A percentile compares a stretch with the other conserved stretches of the same genome.
phyloP scores from a whole-genome alignment of 257 asterid species.

The Scutellaria baicalensis region DNA sequence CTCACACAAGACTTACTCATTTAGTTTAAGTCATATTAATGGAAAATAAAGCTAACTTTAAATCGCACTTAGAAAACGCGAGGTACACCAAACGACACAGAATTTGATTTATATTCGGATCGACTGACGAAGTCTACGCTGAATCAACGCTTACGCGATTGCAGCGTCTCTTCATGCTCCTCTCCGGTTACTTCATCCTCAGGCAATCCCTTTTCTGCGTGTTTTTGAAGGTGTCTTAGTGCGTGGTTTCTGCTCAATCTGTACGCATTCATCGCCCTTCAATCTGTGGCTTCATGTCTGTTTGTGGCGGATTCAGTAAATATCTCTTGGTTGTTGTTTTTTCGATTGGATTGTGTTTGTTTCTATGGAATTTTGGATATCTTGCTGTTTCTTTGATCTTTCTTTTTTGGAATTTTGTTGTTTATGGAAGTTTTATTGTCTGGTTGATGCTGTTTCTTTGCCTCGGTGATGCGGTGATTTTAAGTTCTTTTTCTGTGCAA shows the following conservation, averaged over 20 bases:
- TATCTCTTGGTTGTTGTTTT: not conserved
- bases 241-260: not conserved
- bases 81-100: not conserved
- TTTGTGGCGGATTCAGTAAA: not conserved
- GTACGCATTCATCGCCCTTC: not conserved
- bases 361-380: slow-evolving; percentile 7
- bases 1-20: too few relatives aligned
- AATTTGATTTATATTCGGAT: not conserved
- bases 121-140: not conserved
- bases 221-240: not conserved
- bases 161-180: slow-evolving; percentile 12
- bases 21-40: not conserved
- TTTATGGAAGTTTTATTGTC: not conserved
- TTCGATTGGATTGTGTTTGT: not conserved
- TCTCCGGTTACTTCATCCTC: slow-evolving; percentile 5
- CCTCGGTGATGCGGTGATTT: not conserved
- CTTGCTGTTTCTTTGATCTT: not conserved
- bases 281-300: not conserved
- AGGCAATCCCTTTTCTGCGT: slow-evolving; percentile 12
- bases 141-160: slow-evolving; percentile 13
- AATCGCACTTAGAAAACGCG: not conserved
- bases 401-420: not conserved
- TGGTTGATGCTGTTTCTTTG: not conserved
- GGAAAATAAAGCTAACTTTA: not conserved
- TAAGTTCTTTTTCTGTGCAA: too few relatives aligned